These are phyloP conservation scores for Cyclotella sp. DNA, from an alignment of 108 stramenopile genomes.

Conservation along the genomic window DNA sequence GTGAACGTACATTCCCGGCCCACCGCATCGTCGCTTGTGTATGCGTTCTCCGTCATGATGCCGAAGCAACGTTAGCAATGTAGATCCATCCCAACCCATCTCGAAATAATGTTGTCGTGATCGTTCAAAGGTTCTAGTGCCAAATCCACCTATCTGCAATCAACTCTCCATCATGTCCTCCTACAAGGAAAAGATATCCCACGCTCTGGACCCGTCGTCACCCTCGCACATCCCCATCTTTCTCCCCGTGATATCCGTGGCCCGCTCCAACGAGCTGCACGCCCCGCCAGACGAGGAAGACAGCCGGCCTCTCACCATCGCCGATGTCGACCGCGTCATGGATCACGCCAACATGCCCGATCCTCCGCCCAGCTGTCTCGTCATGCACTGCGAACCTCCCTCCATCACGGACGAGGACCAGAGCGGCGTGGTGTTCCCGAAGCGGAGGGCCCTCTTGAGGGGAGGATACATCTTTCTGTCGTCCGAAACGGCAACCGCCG, in stretches of 20 bases:
- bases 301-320: slow-evolving; percentile 26
- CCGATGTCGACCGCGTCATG: slow-evolving; percentile 77
- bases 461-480: slow-evolving; percentile 81
- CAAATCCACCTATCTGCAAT: too few species aligned
- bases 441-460: slow-evolving; percentile 61
- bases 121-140: too few species aligned
- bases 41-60: too few species aligned
- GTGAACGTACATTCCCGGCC: too few species aligned
- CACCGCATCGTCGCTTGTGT: too few species aligned
- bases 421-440: slow-evolving; percentile 65
- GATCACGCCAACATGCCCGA: slow-evolving; percentile 72
- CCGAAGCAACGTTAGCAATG: too few species aligned
- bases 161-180: slow-evolving; percentile 29
- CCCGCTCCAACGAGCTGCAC: slow-evolving; percentile 4
- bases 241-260: slow-evolving; percentile 26
- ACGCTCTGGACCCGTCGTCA: slow-evolving; percentile 38
- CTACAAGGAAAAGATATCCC: slow-evolving; percentile 36
- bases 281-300: slow-evolving; percentile 11
- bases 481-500: slow-evolving; percentile 7
- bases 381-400: slow-evolving; percentile 66
- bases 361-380: slow-evolving; percentile 59
- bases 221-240: slow-evolving; percentile 49
- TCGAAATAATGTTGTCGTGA: too few species aligned
- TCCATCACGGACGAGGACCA: slow-evolving; percentile 39
- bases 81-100: too few species aligned